Evolutionary conservation across 2,329 filamentous ascomycete species (phyloP), one percentile per base, ranked within the genome.

Genomic region (Stemphylium lycopersici): DNA sequence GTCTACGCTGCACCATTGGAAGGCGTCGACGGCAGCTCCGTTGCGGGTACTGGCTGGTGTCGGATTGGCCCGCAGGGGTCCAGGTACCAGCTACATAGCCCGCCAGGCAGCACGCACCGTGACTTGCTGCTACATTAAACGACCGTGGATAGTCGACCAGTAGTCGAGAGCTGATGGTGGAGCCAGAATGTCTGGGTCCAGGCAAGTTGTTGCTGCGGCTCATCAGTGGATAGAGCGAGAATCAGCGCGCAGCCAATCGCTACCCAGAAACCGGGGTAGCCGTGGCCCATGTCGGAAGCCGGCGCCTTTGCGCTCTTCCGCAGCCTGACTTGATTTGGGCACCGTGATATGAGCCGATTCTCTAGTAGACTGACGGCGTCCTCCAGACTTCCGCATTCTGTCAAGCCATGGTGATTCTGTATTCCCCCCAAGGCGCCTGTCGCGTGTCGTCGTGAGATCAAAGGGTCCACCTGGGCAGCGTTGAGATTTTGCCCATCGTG

Each of bases 31-130:
- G 52, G 56, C 57, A 61, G 58, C 61, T 59, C 64, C 61, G 62
- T 50, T 44, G 59, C 67, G 59, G 66, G 63, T 65, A 70, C 63
- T 69, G 67, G 62, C 65, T 64, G 54, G 55, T 58, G 62, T 56
- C 66, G 64, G 65, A 58, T 61, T 58, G 53, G 55, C 61, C 49
- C 45, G 55, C 59, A 63, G 58, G 62, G 65, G 59, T 60, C 64
- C 60, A 59, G 57, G 66, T 66, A 63, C 56, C 38, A 45, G 58
- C 40, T 22, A 58, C 50, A 55, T 56, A 59, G 48, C 61, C 58
- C 58, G 38, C 54, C 61, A 56, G 55, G 54, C 44, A 52, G 51
- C 56, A 52, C 53, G 58, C 62, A 55, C 60, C 59, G 61, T 69
- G 64, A 69, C 63, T 70, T 68, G 65, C 58, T 52, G 62, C 56